Evolutionary conservation across 2,329 filamentous ascomycete species (phyloP), one percentile per base, ranked within the genome.

Genomic region (Clarireedia homoeocarpa): DNA sequence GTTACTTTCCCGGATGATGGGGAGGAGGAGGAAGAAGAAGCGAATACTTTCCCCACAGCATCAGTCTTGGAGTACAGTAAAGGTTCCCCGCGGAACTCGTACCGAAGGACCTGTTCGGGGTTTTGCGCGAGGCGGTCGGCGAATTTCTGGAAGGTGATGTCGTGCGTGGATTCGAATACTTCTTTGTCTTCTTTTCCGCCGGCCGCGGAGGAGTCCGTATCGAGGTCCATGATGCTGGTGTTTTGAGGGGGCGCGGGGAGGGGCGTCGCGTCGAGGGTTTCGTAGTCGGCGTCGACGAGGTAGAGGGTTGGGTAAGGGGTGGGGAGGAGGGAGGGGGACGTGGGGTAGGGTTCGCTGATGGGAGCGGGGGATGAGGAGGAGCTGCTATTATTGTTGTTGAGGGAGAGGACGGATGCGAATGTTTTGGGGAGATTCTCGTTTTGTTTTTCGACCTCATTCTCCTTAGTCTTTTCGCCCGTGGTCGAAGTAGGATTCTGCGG

Each of bases 261-360:
- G 68, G 75, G 62, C 62, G 83, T 67, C 17, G 71, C 70, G 59
- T 89, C 89, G 26, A 97, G 80, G 4, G 87, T 88, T 71, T 99
- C 94, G 72, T 89, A 95, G 67, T 96, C 92, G 51, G 92, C 92
- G 64, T 97, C 94, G 51, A 86, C 78, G 46, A 92, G 83, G 74
- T 90, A 89, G 67, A 86, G 88, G 30, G 80, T 74, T 0, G 89
- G 86, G 71, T 91, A 97, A 0, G 90, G 76, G 1, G 76, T 59
- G 0, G 89, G 88, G 62, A 88, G 85, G 0, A 78, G 72, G 1
- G 82, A 76, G 40, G 78, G 20, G 7, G 77, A 73, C 12, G 78
- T 68, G 0, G 92, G 92, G 91, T 91, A 97, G 7, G 89, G 86
- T 62, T 90, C 82, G 1, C 79, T 73, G 0, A 81, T 75, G 12